phyloP scores from a whole-genome alignment of 1,139 yeast species.

The Yamadazyma pseudoaaseri region DNA sequence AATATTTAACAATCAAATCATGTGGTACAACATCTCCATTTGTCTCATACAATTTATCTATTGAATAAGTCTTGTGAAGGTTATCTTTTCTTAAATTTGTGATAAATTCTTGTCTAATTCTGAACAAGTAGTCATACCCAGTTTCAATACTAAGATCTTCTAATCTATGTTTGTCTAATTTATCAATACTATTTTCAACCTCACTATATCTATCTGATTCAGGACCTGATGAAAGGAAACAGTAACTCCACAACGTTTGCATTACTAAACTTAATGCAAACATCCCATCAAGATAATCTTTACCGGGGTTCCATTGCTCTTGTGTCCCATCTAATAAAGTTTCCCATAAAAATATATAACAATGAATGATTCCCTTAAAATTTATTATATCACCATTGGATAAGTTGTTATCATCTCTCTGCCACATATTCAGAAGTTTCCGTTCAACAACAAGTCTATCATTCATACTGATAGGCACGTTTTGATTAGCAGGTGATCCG shows the following conservation, averaged over 20 bases:
- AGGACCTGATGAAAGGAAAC: conserved; percentile 39
- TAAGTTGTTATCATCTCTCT: conserved; percentile 17
- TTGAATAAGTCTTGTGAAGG: conserved; percentile 15
- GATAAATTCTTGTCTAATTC: conserved; percentile 33
- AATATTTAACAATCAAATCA: conserved; percentile 37
- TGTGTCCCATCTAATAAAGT: conserved; percentile 41
- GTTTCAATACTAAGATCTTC: conserved; percentile 24
- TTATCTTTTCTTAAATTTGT: conserved; percentile 20
- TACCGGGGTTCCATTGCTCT: conserved; percentile 19
- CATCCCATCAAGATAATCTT: conserved; percentile 39
- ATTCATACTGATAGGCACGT: conserved; percentile 59
- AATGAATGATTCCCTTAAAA: conserved; percentile 54
- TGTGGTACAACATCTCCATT: conserved; percentile 21
- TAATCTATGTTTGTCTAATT: conserved; percentile 20
- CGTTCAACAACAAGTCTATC: conserved; percentile 54
- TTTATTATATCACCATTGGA: conserved; percentile 32
- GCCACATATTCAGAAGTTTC: conserved; percentile 52
- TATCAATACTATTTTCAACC: conserved; percentile 13
- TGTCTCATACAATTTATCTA: conserved; percentile 13
- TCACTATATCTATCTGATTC: conserved; percentile 34
- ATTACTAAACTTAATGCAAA: conserved; percentile 48
- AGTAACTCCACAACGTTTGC: conserved; percentile 49
- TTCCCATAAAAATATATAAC: conserved; percentile 62
- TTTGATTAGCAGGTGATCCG: conserved; percentile 83
- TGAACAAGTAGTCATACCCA: conserved; percentile 36